These are phyloP conservation scores for Penicillium fimorum DNA, from an alignment of 495 filamentous ascomycete species.

Conservation along the genomic window DNA sequence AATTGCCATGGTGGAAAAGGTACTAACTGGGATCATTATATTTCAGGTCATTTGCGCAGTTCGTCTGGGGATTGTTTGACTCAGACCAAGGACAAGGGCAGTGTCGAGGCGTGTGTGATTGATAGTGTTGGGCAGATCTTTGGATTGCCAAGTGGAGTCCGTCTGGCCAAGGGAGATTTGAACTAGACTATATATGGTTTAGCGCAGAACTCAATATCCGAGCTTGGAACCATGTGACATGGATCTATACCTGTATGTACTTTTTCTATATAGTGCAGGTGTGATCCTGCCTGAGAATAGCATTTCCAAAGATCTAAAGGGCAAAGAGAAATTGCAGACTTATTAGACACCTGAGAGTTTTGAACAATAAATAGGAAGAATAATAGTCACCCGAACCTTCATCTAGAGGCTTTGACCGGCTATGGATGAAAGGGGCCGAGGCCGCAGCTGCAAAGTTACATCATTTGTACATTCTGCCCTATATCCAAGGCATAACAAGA, in stretches of 20 bases:
- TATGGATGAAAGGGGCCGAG: too few relatives aligned
- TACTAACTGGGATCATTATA: slow-evolving; percentile 26
- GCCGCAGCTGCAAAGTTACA: not conserved
- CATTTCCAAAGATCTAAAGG: too few relatives aligned
- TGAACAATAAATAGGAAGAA: too few relatives aligned
- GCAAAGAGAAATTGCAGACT: too few relatives aligned
- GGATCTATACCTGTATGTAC: too few relatives aligned
- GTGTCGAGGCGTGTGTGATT: slow-evolving; percentile 18
- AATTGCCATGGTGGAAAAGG: slow-evolving; percentile 14
- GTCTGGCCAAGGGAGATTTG: slow-evolving; percentile 8
- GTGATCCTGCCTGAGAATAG: too few relatives aligned
- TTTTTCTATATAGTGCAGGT: too few relatives aligned
- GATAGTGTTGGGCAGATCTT: slow-evolving; percentile 30
- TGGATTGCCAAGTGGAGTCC: slow-evolving; percentile 33
- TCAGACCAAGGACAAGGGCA: slow-evolving; percentile 13
- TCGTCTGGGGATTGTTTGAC: slow-evolving; percentile 23
- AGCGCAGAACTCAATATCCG: not conserved
- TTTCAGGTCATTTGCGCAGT: slow-evolving; percentile 31
- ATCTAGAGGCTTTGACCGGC: too few relatives aligned
- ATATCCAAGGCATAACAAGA: not conserved
- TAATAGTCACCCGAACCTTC: too few relatives aligned
- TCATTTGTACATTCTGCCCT: not conserved
- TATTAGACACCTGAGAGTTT: too few relatives aligned
- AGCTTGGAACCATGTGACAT: too few relatives aligned
- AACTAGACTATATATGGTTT: not conserved